Base-by-base conservation (phyloP, 1,139 yeast species). In the Kodamaea fungicola region DNA sequence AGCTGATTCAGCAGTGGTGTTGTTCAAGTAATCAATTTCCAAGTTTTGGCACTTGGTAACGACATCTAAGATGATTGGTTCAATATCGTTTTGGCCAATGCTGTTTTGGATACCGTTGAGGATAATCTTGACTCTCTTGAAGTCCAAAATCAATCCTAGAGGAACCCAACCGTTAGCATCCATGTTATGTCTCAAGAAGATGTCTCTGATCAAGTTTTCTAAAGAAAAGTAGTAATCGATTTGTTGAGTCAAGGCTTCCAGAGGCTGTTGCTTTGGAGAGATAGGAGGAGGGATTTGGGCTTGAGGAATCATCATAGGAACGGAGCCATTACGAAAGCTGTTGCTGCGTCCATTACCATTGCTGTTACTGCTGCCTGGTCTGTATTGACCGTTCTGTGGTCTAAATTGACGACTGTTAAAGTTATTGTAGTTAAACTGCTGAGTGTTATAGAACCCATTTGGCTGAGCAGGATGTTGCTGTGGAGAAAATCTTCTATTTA, bases 211-310 rank as follows among this genome's bases (percentile, higher is more conserved):
- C 61, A 92, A 73, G 63, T 92, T 92, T 52, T 89, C 96, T 39
- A 83, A 74, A 22, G 94, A 83, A 62, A 92, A 84, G 62, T 92
- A 92, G 67, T 90, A 92, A 57, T 87, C 92, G 42, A 89, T 68
- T 69, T 89, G 97, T 50, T 75, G 76, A 22, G 71, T 71, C 56
- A 67, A 70, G 32, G 76, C 76, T 47, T 63, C 61, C 44, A 59
- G 61, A 27, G 76, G 76, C 44, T 69, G 70, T 51, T 69, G 75
- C 51, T 69, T 64, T 28, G 75, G 75, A 31, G 74, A 66, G 45
- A 70, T 68, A 41, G 76, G 76, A 24, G 76, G 76, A 19, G 76
- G 75, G 30, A 69, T 66, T 42, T 59, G 67, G 22, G 54, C 52
- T 34, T 62, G 68, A 13, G 55, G 52, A 13, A 37, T 43, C 33